Conservation (phyloP, 495 filamentous ascomycete species). For the Glonium stellatum region DNA sequence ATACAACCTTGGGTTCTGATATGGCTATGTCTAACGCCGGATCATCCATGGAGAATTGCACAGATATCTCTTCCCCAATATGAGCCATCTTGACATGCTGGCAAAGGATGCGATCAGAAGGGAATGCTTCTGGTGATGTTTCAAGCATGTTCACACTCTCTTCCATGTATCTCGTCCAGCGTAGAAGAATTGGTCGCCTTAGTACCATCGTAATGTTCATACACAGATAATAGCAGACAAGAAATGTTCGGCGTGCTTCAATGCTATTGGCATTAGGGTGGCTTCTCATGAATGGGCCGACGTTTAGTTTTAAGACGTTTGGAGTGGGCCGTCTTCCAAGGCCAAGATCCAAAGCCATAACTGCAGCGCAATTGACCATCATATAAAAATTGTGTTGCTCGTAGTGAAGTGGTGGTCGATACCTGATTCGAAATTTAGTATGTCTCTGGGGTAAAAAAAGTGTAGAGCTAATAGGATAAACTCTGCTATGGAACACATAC, state of each 20-base stretch:
- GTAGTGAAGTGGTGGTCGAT: conserved; percentile 71
- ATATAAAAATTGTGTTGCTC: conserved; percentile 92
- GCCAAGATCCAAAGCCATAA: conserved; percentile 84
- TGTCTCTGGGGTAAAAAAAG: not conserved
- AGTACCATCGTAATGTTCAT: conserved; percentile 61
- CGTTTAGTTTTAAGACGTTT: conserved; percentile 40
- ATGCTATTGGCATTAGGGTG: conserved; percentile 55
- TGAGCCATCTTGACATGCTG: conserved; percentile 71
- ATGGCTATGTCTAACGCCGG: conserved; percentile 56
- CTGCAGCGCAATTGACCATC: conserved; percentile 72
- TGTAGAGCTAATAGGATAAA: not conserved
- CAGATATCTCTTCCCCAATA: conserved; percentile 73
- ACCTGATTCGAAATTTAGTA: conserved; percentile 49
- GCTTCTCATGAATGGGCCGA: conserved; percentile 22
- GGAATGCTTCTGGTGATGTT: conserved; percentile 59
- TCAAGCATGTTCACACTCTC: conserved; percentile 74
- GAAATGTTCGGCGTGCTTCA: conserved; percentile 71
- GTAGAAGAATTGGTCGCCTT: conserved; percentile 71
- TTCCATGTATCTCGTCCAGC: conserved; percentile 77
- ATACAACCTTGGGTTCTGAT: conserved; percentile 65
- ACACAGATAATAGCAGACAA: conserved; percentile 73
- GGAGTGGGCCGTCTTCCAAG: conserved; percentile 49
- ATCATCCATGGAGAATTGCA: conserved; percentile 73
- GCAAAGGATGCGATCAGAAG: conserved; percentile 64
- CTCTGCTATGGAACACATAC: conserved; percentile 2